Conservation (phyloP, 371 early-diverging fungal genomes). For the Mucor ambiguus region DNA sequence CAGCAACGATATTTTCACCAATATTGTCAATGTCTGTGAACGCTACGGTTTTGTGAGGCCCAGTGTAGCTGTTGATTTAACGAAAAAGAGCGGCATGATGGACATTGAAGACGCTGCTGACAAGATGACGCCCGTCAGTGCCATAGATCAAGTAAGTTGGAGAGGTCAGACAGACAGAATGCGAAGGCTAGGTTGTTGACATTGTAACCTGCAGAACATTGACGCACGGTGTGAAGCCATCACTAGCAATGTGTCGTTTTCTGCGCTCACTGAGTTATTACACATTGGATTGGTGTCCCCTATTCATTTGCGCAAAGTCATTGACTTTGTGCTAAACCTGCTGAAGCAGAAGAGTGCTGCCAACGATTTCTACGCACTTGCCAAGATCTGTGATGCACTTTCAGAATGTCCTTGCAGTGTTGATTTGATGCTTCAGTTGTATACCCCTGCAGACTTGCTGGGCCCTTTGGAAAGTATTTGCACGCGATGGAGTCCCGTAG, state of each 20-base stretch:
- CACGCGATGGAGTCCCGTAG: constrained; percentile 40
- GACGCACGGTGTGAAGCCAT: constrained; percentile 34
- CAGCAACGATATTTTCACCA: constrained; percentile 38
- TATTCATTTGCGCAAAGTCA: constrained; percentile 33
- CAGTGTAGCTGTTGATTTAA: constrained; percentile 24
- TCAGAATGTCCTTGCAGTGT: constrained; percentile 35
- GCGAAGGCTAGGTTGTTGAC: too few species aligned
- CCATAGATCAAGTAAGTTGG: constrained; percentile 21
- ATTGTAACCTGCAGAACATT: constrained; percentile 30
- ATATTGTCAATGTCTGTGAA: constrained; percentile 41
- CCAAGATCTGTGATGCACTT: constrained; percentile 42
- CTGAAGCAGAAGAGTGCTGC: constrained; percentile 29
- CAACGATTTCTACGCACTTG: constrained; percentile 31
- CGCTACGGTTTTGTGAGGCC: constrained; percentile 37
- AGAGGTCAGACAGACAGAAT: background rate
- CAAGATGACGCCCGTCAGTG: background rate
- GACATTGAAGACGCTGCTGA: constrained; percentile 19
- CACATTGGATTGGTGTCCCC: constrained; percentile 44
- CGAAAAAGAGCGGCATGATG: constrained; percentile 25
- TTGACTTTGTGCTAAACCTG: constrained; percentile 39
- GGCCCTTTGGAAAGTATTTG: constrained; percentile 41
- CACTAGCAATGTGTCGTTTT: constrained; percentile 19
- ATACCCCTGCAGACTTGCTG: constrained; percentile 36
- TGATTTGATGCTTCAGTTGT: constrained; percentile 48
- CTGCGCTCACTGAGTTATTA: constrained; percentile 32